Conservation (phyloP, 768 basidiomycete genomes). For the Clathrus columnatus region DNA sequence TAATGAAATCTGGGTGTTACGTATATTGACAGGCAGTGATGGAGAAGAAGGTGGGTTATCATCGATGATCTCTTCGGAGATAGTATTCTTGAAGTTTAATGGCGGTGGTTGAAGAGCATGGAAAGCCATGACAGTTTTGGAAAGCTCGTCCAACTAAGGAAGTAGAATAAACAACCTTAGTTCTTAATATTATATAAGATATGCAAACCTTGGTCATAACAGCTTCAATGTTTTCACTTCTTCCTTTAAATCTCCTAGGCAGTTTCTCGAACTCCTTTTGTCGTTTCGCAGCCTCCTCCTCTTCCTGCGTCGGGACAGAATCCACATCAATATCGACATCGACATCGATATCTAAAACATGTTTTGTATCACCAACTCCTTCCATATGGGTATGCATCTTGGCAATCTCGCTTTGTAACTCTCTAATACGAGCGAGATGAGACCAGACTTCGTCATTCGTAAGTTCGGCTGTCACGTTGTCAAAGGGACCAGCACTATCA, state of each 20-base stretch:
- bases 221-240: constrained; percentile 57
- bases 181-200: constrained; percentile 1
- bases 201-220: constrained; percentile 64
- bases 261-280: constrained; percentile 64
- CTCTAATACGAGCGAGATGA: constrained; percentile 59
- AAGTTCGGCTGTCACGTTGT: constrained; percentile 11
- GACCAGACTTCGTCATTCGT: constrained; percentile 52
- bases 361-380: constrained; percentile 35
- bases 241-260: constrained; percentile 58
- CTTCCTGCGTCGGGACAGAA: constrained; percentile 39
- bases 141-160: constrained; percentile 49
- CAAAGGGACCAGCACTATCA: constrained; percentile 21
- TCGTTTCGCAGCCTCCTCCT: constrained; percentile 34
- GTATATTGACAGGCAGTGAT: neutral
- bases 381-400: constrained; percentile 72
- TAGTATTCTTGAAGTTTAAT: neutral
- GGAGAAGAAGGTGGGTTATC: neutral
- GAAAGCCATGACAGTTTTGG: constrained; percentile 14
- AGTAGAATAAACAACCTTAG: constrained; percentile 9
- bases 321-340: constrained; percentile 31
- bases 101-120: constrained; percentile 9
- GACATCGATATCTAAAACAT: constrained; percentile 12
- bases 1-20: neutral
- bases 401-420: constrained; percentile 64
- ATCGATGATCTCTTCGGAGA: neutral